These are phyloP conservation scores for Pyrenophora teres DNA, from an alignment of 2,329 filamentous ascomycete species.

Conservation along the genomic window DNA sequence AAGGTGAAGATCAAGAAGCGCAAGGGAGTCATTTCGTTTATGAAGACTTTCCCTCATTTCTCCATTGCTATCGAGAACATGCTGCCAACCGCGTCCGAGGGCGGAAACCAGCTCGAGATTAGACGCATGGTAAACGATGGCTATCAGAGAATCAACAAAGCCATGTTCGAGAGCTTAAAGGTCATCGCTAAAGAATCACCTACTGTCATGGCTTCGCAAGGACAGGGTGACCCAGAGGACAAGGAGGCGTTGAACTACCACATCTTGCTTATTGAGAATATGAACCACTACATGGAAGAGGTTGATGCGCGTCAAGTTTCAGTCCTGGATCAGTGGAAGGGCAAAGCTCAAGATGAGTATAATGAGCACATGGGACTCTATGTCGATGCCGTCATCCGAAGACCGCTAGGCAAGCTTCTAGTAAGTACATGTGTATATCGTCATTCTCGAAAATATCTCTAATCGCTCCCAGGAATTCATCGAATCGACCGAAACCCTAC, in stretches of 20 bases:
- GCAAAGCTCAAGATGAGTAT: conserved; percentile 77
- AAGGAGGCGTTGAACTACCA: conserved; percentile 98
- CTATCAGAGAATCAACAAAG: conserved; percentile 85
- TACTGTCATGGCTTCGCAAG: conserved; percentile 57
- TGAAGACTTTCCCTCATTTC: conserved; percentile 90
- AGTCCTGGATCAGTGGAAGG: conserved; percentile 81
- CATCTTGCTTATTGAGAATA: conserved; percentile 96
- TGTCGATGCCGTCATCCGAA: conserved; percentile 81
- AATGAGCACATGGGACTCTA: conserved; percentile 87
- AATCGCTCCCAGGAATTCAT: conserved; percentile 69
- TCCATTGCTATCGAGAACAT: conserved; percentile 83
- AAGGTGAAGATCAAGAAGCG: conserved; percentile 99
- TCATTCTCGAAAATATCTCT: conserved; percentile 1
- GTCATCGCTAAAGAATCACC: conserved; percentile 81
- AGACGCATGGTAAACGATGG: conserved; percentile 81
- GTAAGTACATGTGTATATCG: conserved; percentile 39
- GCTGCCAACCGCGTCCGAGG: conserved; percentile 59
- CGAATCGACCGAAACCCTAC: conserved; percentile 79
- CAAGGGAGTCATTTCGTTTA: conserved; percentile 93
- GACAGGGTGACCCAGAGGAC: conserved; percentile 72
- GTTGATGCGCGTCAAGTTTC: conserved; percentile 75
- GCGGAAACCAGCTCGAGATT: conserved; percentile 66
- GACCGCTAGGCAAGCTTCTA: conserved; percentile 86
- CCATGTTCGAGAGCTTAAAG: conserved; percentile 96
- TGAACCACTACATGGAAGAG: conserved; percentile 96